Conservation (phyloP, 768 basidiomycete genomes). For the Boletus reticuloceps region DNA sequence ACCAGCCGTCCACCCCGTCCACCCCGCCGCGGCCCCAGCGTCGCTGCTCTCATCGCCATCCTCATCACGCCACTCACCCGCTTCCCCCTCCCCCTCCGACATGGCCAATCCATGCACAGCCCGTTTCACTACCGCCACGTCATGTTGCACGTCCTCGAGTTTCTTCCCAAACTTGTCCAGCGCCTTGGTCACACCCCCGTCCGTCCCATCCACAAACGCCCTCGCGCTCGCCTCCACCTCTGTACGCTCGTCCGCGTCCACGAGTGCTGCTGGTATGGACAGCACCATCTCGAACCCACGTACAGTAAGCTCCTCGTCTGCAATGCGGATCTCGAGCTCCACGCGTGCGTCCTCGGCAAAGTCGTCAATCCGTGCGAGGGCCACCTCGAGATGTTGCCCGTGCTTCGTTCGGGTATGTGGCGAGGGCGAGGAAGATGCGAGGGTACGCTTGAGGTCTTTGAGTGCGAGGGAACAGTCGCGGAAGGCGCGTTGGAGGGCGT, state of each 20-base stretch:
- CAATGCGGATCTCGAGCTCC: constrained; percentile 74
- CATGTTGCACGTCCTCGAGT: constrained; percentile 71
- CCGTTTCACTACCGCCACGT: constrained; percentile 67
- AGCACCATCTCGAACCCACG: constrained; percentile 71
- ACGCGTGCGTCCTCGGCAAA: constrained; percentile 78
- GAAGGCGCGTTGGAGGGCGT: constrained; percentile 58
- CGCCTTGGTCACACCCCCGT: constrained; percentile 34
- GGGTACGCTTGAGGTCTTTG: constrained; percentile 46
- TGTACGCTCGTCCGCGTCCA: constrained; percentile 18
- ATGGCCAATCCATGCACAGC: constrained; percentile 45
- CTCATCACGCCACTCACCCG: neutral
- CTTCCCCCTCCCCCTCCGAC: neutral
- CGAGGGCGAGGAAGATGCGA: constrained; percentile 9
- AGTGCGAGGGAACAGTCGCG: constrained; percentile 69
- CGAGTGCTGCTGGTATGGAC: constrained; percentile 48
- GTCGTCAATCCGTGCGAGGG: constrained; percentile 64
- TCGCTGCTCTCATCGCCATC: neutral
- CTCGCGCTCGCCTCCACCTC: constrained; percentile 50
- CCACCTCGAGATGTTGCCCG: constrained; percentile 41
- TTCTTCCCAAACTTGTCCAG: constrained; percentile 51
- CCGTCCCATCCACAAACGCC: constrained; percentile 32
- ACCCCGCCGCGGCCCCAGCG: neutral
- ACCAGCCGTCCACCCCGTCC: constrained; percentile 58
- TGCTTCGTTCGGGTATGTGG: neutral
- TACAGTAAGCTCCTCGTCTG: constrained; percentile 65